phyloP scores from a whole-genome alignment of 129 eudicot genomes.

The Flaveria trinervia region DNA sequence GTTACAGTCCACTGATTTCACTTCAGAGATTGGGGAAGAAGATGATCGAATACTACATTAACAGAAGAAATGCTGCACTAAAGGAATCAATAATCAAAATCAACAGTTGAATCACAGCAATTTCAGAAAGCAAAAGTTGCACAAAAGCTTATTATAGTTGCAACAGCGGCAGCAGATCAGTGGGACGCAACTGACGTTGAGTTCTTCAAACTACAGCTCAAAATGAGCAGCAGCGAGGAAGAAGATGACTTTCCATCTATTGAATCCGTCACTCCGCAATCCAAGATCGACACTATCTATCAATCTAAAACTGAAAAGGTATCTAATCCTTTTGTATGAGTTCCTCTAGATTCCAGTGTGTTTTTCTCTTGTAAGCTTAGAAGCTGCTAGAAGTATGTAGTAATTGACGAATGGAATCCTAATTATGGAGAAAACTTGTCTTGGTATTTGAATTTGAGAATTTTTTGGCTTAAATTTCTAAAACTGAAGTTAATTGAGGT shows the following conservation, averaged over 20 bases:
- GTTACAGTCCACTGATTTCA: not conserved
- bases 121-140: constrained; percentile 24
- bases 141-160: not conserved
- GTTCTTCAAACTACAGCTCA: constrained; percentile 12
- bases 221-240: constrained; percentile 94
- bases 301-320: constrained; percentile 97
- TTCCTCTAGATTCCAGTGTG: constrained; percentile 10
- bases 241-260: constrained; percentile 86
- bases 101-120: not conserved
- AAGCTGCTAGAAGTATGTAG: not conserved
- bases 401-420: not conserved
- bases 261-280: constrained; percentile 93
- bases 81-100: not conserved
- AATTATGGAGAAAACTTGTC: not conserved
- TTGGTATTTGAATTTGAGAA: not conserved
- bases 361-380: not conserved
- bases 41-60: not conserved
- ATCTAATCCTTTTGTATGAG: not conserved
- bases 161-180: constrained; percentile 16
- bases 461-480: constrained; percentile 4
- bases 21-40: not conserved
- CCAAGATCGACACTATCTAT: constrained; percentile 83
- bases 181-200: constrained; percentile 30
- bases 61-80: not conserved
- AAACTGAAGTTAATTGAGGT: not conserved